Percentiles rank a stretch among this genome's conserved stretches.
Evolutionary conservation across 2,329 filamentous ascomycete genomes (phyloP).

Genomic region (Sphaceloma murrayae): DNA sequence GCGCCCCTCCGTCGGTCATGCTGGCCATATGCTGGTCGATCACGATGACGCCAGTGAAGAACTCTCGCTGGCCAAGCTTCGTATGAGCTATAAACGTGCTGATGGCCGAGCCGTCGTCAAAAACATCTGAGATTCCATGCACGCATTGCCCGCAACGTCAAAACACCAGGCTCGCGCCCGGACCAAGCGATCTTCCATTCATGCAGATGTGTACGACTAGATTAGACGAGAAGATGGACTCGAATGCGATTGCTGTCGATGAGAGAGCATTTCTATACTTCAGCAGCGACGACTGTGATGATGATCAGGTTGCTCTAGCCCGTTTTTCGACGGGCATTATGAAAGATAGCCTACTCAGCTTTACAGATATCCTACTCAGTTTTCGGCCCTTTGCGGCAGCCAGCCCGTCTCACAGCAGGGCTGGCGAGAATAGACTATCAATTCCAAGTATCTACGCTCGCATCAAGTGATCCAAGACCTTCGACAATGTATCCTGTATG

Average conservation of each 20-base stretch:
- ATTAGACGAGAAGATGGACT: too few species aligned
- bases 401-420: background rate
- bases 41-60: slow-evolving; percentile 26
- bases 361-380: background rate
- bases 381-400: too few species aligned
- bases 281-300: background rate
- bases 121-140: too few species aligned
- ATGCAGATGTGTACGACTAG: too few species aligned
- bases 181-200: too few species aligned
- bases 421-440: background rate
- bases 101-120: slow-evolving; percentile 32
- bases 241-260: too few species aligned
- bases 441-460: too few species aligned
- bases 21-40: slow-evolving; percentile 21
- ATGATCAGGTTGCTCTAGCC: too few species aligned
- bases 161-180: background rate
- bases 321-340: too few species aligned
- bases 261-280: too few species aligned
- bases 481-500: background rate
- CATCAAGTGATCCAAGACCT: background rate
- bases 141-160: too few species aligned
- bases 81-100: slow-evolving; percentile 40
- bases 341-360: too few species aligned
- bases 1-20: slow-evolving; percentile 30
- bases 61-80: slow-evolving; percentile 29